Base-by-base conservation (phyloP, 179 eudicot species). In the Nepenthes alata region DNA sequence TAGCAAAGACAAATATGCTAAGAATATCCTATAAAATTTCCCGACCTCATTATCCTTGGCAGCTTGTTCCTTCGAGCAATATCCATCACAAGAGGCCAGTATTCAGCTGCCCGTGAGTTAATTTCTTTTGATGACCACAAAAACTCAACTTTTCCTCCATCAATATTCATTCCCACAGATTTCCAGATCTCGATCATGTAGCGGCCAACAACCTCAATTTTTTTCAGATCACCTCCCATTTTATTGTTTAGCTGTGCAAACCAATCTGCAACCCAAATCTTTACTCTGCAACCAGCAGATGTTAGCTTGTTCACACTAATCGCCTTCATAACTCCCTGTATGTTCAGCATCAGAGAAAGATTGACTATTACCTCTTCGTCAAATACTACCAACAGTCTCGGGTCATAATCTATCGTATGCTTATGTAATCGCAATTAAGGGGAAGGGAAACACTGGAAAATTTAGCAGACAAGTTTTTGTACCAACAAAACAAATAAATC, bases 171-270 rank as follows among this genome's bases (percentile, higher is more conserved):
- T 15, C 96, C 96, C 1, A 81, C 85, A 60, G 95, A 87, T 72
- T 89, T 91, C 96, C 98, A 91, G 12, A 86, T 86, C 77, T 89
- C 98, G 59, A 89, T 85, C 68, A 91, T 67, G 73, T 91, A 91
- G 35, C 72, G 59, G n/a, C 98, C 98, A 62, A 91, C 84, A 6
- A 75, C 83, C 70, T 81, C 78, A 44, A 91, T 91, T 76, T 91
- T 91, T 61, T 84, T 78, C 66, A 91, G 63, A 70, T 91, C 96
- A 57, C 98, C 98, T 11, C 86, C 95, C 96, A 91, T 83, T 77
- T 91, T 91, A 72, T 85, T 89, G 77, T 91, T 89, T 14, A 91
- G 55, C 67, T 78, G 83, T n/a, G 96, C 96, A 81, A 91, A 91
- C 95, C 86, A 86, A 71, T 91, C 98, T 34, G 89, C 96, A 77